phyloP scores from a whole-genome alignment of 2,329 filamentous ascomycete species.

The Fusarium mexicanum region DNA sequence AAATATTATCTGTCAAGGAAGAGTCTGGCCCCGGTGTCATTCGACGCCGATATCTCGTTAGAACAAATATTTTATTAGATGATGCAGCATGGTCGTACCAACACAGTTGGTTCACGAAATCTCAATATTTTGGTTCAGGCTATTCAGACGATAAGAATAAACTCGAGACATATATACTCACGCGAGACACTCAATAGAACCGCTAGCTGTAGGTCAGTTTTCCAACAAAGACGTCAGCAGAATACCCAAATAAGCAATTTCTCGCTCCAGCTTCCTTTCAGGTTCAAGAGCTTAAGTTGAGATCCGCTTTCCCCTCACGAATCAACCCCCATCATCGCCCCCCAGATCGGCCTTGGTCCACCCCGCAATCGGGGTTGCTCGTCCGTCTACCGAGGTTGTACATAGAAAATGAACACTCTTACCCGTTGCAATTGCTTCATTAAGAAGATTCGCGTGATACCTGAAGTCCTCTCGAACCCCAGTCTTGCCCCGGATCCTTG shows the following conservation, averaged over 20 bases:
- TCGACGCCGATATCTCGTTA: not conserved
- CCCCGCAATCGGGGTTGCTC: slow-evolving; percentile 37
- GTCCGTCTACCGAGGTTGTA: slow-evolving; percentile 36
- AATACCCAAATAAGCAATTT: slow-evolving; percentile 24
- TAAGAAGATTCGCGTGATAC: not conserved
- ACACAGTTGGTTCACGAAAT: not conserved
- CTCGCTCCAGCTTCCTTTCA: slow-evolving; percentile 22
- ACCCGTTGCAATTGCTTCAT: slow-evolving; percentile 20
- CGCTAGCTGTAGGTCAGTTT: not conserved
- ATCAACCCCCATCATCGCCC: slow-evolving; percentile 20
- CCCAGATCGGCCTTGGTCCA: slow-evolving; percentile 27
- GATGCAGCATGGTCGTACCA: not conserved
- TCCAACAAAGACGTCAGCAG: slow-evolving; percentile 4
- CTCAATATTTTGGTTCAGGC: not conserved
- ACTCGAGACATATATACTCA: not conserved
- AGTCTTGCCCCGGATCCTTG: not conserved
- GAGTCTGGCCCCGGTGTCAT: too few species aligned
- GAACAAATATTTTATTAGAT: not conserved
- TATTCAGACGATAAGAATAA: not conserved
- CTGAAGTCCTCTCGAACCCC: not conserved
- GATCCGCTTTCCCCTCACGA: slow-evolving; percentile 38
- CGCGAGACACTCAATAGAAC: not conserved
- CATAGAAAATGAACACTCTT: slow-evolving; percentile 18
- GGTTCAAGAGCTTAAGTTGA: slow-evolving; percentile 7
- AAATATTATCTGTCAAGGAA: not conserved